Percentiles rank a stretch among this genome's conserved stretches.
phyloP scores from a whole-genome alignment of 169 alveolate genomes.

The Plasmodium cynomolgi region DNA sequence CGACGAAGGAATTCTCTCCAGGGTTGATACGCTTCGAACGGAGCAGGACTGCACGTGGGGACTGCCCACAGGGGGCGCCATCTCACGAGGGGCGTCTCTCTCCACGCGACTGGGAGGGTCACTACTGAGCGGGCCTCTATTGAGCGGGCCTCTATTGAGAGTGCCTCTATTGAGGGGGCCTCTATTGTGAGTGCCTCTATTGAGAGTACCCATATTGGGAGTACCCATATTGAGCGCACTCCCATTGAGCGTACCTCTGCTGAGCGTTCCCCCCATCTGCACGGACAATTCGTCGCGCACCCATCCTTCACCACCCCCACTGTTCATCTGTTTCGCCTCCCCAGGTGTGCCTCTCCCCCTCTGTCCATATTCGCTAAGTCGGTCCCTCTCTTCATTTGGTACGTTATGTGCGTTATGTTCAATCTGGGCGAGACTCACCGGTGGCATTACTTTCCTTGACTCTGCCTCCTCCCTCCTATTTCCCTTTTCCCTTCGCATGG shows the following conservation, averaged over 20 bases:
- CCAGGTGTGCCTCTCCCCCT: neutral
- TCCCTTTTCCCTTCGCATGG: constrained; percentile 21
- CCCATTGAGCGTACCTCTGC: neutral
- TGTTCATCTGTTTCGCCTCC: neutral
- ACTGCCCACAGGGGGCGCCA: neutral
- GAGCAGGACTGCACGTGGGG: neutral
- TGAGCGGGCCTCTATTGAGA: neutral
- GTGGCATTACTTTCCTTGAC: neutral
- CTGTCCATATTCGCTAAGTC: neutral
- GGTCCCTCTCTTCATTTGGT: neutral
- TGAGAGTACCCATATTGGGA: too few relatives aligned
- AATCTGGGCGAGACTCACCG: neutral
- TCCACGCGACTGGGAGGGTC: neutral
- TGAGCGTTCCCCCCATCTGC: neutral
- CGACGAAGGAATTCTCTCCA: neutral
- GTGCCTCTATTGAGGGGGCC: too few relatives aligned
- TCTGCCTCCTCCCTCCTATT: neutral
- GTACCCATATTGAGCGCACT: too few relatives aligned
- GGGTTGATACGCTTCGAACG: neutral
- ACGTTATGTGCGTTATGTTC: neutral
- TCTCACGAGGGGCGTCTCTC: neutral
- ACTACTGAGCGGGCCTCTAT: too few relatives aligned
- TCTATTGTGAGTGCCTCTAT: neutral
- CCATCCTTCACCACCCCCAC: neutral
- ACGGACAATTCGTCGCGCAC: neutral